Conservation (phyloP, 2,329 filamentous ascomycete species). For the Seiridium cupressi region DNA sequence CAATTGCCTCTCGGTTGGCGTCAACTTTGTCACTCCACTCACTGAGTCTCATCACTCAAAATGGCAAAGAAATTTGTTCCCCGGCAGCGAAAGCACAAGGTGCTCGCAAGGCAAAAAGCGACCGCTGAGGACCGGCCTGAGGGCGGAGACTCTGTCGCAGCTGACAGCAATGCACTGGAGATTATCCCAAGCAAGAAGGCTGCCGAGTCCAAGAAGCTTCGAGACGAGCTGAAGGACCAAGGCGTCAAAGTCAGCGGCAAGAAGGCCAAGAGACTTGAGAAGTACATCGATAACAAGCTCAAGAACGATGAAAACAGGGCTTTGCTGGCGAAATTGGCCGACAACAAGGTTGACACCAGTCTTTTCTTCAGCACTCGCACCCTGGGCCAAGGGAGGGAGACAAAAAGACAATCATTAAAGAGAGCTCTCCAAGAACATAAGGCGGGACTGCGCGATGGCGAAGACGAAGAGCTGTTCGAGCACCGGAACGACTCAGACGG, state of each 20-base stretch:
- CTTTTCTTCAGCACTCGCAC: slow-evolving; percentile 75
- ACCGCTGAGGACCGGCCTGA: slow-evolving; percentile 34
- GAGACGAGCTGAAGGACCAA: slow-evolving; percentile 50
- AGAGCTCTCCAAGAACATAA: slow-evolving; percentile 63
- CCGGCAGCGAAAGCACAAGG: slow-evolving; percentile 66
- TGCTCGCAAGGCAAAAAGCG: slow-evolving; percentile 53
- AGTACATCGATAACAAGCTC: slow-evolving; percentile 83
- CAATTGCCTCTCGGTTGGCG: neutral
- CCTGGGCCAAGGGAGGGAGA: slow-evolving; percentile 70
- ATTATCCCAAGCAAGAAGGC: slow-evolving; percentile 47
- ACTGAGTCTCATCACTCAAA: slow-evolving; percentile 11
- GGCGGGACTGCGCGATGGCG: slow-evolving; percentile 60
- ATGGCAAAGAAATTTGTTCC: slow-evolving; percentile 61
- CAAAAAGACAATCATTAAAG: slow-evolving; percentile 66
- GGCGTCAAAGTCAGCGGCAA: slow-evolving; percentile 59
- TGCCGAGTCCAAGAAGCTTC: slow-evolving; percentile 54
- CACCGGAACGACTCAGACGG: slow-evolving; percentile 1
- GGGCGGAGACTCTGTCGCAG: slow-evolving; percentile 22
- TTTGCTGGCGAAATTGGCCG: slow-evolving; percentile 78
- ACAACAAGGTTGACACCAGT: slow-evolving; percentile 77
- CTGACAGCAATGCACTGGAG: slow-evolving; percentile 55
- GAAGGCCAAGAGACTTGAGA: slow-evolving; percentile 65
- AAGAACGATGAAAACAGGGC: slow-evolving; percentile 89
- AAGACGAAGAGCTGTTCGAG: slow-evolving; percentile 54
- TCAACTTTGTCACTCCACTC: neutral